A percentile compares a stretch with the other conserved stretches of the same genome.
Evolutionary conservation across 148 eudicot genomes (phyloP).

Genomic region (Camellia japonica): DNA sequence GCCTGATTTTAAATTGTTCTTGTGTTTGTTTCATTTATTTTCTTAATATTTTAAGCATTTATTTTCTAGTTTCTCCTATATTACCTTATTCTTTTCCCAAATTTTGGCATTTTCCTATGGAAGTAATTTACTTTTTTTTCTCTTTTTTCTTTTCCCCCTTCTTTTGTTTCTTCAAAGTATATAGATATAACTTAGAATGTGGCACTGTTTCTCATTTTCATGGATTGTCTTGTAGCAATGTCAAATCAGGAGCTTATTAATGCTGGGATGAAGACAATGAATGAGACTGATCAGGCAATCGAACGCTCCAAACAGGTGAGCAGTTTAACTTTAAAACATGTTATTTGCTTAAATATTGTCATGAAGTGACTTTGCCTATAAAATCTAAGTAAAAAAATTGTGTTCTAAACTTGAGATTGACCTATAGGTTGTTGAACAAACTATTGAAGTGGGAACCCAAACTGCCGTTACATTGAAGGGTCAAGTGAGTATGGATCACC

Average conservation of each 20-base stretch:
- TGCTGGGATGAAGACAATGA: constrained; percentile 79
- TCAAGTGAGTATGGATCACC: constrained; percentile 52
- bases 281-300: constrained; percentile 97
- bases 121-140: too few relatives aligned
- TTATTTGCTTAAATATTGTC: not conserved
- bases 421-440: constrained; percentile 82
- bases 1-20: not conserved
- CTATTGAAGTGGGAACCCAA: constrained; percentile 88
- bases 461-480: constrained; percentile 88
- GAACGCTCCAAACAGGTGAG: constrained; percentile 90
- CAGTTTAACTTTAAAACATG: not conserved
- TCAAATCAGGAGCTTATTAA: constrained; percentile 85
- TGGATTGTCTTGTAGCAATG: constrained; percentile 52
- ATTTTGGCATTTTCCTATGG: not conserved
- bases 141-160: not conserved
- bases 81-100: not conserved
- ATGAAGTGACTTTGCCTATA: not conserved
- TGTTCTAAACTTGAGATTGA: constrained; percentile 15
- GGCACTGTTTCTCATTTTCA: not conserved
- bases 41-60: not conserved
- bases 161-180: not conserved
- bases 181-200: not conserved
- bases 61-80: not conserved
- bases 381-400: not conserved
- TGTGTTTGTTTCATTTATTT: too few relatives aligned